Base-by-base conservation (phyloP, 306 rosid species). In the Astragalus glycyphyllos region DNA sequence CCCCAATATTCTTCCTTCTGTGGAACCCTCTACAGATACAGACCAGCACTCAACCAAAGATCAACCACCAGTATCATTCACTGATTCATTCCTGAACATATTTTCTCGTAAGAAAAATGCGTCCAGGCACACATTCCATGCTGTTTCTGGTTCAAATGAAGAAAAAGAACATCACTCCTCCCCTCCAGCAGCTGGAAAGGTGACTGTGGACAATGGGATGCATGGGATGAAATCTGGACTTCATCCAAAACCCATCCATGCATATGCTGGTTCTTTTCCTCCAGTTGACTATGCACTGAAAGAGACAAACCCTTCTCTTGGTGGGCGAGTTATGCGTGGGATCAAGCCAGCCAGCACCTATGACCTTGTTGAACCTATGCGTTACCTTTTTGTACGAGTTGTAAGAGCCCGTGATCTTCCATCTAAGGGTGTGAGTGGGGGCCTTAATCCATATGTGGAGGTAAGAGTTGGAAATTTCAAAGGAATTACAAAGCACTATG, bases 231-330 rank as follows among this genome's bases (percentile, higher is more conserved):
- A 65, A 69, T 72, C 96, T 73, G 88, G 71, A 65, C 74, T 60
- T 60, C 69, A 74, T 58, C 74, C 88, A 37, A 81, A 79, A 77
- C 42, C 42, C 55, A 68, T 70, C 2, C 57, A 71, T 66, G 81
- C 64, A 49, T 68, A 29, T 70, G 55, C 88, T 3, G 91, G 85
- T 53, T 53, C 85, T 58, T 40, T 90, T 15, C 42, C 72, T 57
- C 90, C 84, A 1, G 45, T 64, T 62, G 99, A 94, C 82, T 91
- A 83, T 81, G 76, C 86, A 5, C 65, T 94, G 50, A 91, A 83
- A 78, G 99, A 94, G 92, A 94, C 97, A 1, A 94, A 91, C 73
- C 97, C 99, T 68, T 72, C 70, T 80, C 96, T 94, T 76, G 89
- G 96, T 16, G 95, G 97, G 45, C 84, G 95, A 34, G 90, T 91